phyloP scores from a whole-genome alignment of 257 asterid genomes.

The Lantana camara region DNA sequence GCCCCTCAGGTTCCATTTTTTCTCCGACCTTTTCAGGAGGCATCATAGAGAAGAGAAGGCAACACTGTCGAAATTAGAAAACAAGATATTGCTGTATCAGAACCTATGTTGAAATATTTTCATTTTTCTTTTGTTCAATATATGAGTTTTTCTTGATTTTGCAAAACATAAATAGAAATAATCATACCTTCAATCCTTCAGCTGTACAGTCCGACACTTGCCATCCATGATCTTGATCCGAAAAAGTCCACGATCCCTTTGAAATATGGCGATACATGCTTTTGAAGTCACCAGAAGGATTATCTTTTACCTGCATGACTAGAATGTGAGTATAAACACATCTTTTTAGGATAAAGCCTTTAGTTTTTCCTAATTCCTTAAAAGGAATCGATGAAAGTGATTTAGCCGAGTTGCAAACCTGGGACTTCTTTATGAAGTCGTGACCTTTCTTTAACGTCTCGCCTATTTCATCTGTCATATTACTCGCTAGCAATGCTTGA shows the following conservation, averaged over 20 bases:
- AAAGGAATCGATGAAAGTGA: neutral
- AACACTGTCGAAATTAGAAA: slow-evolving; percentile 46
- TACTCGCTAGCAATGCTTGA: slow-evolving; percentile 76
- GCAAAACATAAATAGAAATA: neutral
- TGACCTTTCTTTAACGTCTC: slow-evolving; percentile 75
- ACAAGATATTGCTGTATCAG: neutral
- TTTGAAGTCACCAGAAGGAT: slow-evolving; percentile 81
- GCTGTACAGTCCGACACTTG: slow-evolving; percentile 96
- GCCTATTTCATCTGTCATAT: slow-evolving; percentile 57
- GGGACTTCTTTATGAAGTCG: slow-evolving; percentile 71
- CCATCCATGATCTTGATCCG: slow-evolving; percentile 98
- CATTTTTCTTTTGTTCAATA: no score
- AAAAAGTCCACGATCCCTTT: slow-evolving; percentile 93
- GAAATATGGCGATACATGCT: slow-evolving; percentile 84
- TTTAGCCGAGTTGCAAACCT: slow-evolving; percentile 43
- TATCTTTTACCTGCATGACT: slow-evolving; percentile 58
- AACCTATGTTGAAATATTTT: neutral
- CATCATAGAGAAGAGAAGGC: slow-evolving; percentile 82
- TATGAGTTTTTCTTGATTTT: slow-evolving; percentile 3
- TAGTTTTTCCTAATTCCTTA: no score
- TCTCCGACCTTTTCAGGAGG: slow-evolving; percentile 76
- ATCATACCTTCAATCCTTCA: slow-evolving; percentile 93
- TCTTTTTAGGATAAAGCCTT: no score
- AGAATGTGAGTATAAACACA: neutral
- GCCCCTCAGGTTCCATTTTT: slow-evolving; percentile 60